Percentiles rank a stretch among this genome's conserved stretches.
phyloP scores from a whole-genome alignment of 1,139 yeast species.

The Yamadazyma dushanensis region DNA sequence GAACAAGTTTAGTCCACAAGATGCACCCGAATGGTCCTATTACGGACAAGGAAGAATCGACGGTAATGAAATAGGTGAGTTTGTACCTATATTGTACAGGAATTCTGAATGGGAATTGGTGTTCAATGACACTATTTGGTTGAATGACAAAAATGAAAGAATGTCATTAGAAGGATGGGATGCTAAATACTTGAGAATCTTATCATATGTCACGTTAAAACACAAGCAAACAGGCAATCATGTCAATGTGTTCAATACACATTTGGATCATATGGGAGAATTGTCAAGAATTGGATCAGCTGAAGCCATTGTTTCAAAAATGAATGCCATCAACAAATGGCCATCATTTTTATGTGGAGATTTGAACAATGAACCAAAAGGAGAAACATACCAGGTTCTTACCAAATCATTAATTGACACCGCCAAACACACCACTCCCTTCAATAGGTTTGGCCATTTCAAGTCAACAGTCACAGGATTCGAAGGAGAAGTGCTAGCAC shows the following conservation, averaged over 20 bases:
- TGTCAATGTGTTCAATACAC: conserved; percentile 56
- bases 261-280: conserved; percentile 55
- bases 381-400: conserved; percentile 44
- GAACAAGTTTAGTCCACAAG: conserved; percentile 23
- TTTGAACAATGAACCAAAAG: conserved; percentile 54
- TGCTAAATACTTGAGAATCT: conserved; percentile 49
- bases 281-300: conserved; percentile 50
- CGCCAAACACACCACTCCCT: conserved; percentile 24
- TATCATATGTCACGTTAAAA: conserved; percentile 43
- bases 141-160: conserved; percentile 29
- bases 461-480: conserved; percentile 54
- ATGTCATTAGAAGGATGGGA: conserved; percentile 51
- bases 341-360: conserved; percentile 52
- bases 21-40: conserved; percentile 29
- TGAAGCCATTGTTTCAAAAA: conserved; percentile 40
- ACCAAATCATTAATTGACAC: conserved; percentile 33
- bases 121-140: conserved; percentile 35
- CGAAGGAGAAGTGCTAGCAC: conserved; percentile 29
- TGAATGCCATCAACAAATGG: conserved; percentile 37
- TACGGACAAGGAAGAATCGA: conserved; percentile 38
- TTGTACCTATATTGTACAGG: conserved; percentile 34
- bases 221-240: conserved; percentile 26
- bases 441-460: conserved; percentile 42
- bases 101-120: conserved; percentile 33
- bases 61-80: conserved; percentile 33